Evolutionary conservation across 2,329 filamentous ascomycete genomes (phyloP).

Genomic region (Gnomoniopsis sp.): DNA sequence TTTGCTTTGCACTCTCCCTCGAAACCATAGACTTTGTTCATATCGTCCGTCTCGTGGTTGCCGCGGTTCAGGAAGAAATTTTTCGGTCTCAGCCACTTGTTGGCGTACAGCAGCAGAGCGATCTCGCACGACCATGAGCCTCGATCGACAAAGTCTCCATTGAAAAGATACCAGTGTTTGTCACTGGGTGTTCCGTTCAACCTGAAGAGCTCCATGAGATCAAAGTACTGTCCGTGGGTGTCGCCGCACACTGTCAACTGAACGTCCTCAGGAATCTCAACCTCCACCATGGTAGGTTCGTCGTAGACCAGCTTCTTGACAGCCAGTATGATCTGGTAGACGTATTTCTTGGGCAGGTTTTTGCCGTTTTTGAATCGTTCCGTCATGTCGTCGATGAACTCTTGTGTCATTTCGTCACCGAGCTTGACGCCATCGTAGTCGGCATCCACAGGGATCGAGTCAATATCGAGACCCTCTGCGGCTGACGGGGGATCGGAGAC

Average conservation of each 20-base stretch:
- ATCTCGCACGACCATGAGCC: conserved; percentile 99
- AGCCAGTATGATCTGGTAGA: conserved; percentile 90
- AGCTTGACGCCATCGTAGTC: conserved; percentile 82
- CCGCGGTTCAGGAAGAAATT: conserved; percentile 94
- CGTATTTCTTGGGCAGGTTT: conserved; percentile 93
- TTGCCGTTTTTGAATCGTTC: conserved; percentile 94
- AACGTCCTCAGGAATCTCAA: conserved; percentile 72
- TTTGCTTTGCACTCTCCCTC: conserved; percentile 98
- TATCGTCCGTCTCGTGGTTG: conserved; percentile 98
- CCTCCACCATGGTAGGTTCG: conserved; percentile 96
- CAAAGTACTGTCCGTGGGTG: conserved; percentile 97
- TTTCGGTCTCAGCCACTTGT: conserved; percentile 90
- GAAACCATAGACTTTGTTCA: conserved; percentile 98
- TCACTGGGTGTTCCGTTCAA: conserved; percentile 82
- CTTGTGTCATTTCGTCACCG: conserved; percentile 82
- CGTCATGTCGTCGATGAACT: conserved; percentile 97
- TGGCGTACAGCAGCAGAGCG: conserved; percentile 86
- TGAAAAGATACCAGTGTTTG: conserved; percentile 93
- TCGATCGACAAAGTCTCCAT: conserved; percentile 96
- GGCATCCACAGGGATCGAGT: conserved; percentile 77
- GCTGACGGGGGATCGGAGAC: conserved; percentile 89
- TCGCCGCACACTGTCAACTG: conserved; percentile 94
- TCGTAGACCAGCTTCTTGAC: conserved; percentile 87
- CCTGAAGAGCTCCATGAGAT: conserved; percentile 92
- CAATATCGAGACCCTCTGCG: conserved; percentile 83